Evolutionary conservation across 2,329 filamentous ascomycete species (phyloP), one percentile per base, ranked within the genome.

Genomic region (Ceratocystis diversiconidia): DNA sequence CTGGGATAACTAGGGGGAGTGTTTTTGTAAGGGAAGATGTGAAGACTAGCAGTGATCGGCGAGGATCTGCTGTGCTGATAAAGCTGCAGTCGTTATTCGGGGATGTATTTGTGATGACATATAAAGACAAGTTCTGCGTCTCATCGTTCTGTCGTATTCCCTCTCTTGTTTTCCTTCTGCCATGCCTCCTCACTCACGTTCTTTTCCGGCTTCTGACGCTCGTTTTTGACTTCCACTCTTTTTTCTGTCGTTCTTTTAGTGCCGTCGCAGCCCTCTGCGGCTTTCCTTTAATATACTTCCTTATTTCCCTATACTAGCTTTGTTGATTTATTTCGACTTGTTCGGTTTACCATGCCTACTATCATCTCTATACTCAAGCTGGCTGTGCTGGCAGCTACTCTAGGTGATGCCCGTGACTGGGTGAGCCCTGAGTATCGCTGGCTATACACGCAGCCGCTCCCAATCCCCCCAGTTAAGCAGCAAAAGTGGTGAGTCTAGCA

Each of bases 391-490:
- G 63, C 48, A 17, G 63, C 63, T 25, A 52, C 48, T 17, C 44
- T 61, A 44, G 66, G 55, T 12, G 46, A 65, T 10, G 62, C 62
- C 63, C 57, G 57, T 36, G 65, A 69, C 59, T 69, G 68, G 68
- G 64, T 68, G 15, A 68, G 68, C 32, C 67, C 68, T 5, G 65
- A 64, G 30, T 69, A 67, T 46, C 55, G 44, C 41, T 65, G 63
- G 65, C 28, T 69, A n/a, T 69, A 67, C 55, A 55, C 61, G 30
- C 48, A 65, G 57, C 73, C 78, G 6, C 73, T 81, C 1, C 78
- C 79, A 1, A 77, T 79, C 41, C 75, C 78, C 3, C 75, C 78
- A 0, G 67, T 76, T 2, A 79, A 74, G 50, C 73, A 75, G 5
- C 74, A 74, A 63, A 73, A 73, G 75, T 80, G 71, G 69, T 76